Evolutionary conservation across 1,284 basidiomycete species (phyloP), one percentile per base, ranked within the genome.

Genomic region (Ustilago bromivora): DNA sequence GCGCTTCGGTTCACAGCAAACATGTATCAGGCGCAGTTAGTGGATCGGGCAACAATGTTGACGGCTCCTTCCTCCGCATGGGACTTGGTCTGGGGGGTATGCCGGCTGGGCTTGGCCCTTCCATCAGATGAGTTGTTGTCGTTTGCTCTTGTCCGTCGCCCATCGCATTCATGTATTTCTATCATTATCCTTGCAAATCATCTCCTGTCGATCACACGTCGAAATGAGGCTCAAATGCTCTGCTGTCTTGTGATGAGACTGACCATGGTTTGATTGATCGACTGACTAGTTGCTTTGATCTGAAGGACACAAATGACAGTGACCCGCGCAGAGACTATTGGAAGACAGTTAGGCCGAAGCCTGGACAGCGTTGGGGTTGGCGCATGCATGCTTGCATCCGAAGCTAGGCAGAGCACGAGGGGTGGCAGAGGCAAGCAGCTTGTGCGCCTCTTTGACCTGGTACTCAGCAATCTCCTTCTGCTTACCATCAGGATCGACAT

Each of bases 401-500:
- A 74, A 74, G 59, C 17, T 57, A 34, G 71, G 71, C 15, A 74
- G 36, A 17, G 38, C 28, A 28, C 40, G 35, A 23, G 47, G 31
- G 9, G 47, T 54, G 28, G 53, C 49, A 4, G 61, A 65, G 23
- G 62, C 51, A 10, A 74, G 62, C 40, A 74, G 66, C 55, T 69
- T 67, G 62, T 74, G 71, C 35, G 72, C 72, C 43, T 81, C 79
- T 15, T 81, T 41, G 51, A 61, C 61, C 66, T 83, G 82, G 55
- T 82, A 78, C 46, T 36, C 41, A 1, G 73, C 75, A 19, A 84
- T 77, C 49, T 75, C 78, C 32, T 61, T 60, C 71, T 84, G 82
- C 70, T 84, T 83, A 36, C 66, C 78, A 23, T 73, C 65, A 3
- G 79, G 72, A 54, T 79, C 75, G 9, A 71, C 78, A 35, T 66